phyloP scores from a whole-genome alignment of 164 flowering plant genomes.

The Sedum album region DNA sequence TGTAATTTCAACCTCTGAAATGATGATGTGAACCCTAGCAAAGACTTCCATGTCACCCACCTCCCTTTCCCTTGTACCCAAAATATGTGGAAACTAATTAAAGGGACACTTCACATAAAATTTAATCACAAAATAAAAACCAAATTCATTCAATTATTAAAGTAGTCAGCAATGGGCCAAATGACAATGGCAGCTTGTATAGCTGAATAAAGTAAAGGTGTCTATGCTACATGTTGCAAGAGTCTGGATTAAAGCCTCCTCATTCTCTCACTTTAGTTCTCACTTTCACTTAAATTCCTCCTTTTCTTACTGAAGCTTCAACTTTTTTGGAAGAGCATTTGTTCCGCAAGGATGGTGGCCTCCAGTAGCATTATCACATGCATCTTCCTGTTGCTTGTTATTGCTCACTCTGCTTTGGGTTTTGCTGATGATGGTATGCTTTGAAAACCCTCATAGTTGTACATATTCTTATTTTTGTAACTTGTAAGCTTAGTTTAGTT shows the following conservation, averaged over 20 bases:
- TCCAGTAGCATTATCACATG: neutral
- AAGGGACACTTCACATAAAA: neutral
- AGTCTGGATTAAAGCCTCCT: slow-evolving; percentile 5
- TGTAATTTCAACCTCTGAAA: neutral
- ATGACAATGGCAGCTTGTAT: neutral
- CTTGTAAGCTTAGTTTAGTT: neutral
- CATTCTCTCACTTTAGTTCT: slow-evolving; percentile 5
- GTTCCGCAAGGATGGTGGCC: neutral
- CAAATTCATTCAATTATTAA: neutral
- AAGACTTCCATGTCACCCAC: slow-evolving; percentile 1
- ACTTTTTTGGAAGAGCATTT: neutral
- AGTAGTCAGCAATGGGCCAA: neutral
- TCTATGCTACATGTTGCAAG: neutral
- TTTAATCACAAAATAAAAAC: neutral
- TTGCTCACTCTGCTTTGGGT: too few relatives aligned
- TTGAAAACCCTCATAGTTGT: neutral
- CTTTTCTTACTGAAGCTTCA: neutral
- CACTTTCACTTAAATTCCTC: slow-evolving; percentile 1
- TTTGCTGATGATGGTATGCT: neutral
- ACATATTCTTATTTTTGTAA: neutral
- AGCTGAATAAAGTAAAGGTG: neutral
- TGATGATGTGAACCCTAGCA: neutral
- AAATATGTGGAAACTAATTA: neutral
- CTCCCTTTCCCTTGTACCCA: neutral
- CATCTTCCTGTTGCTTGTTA: too few relatives aligned